Conservation (phyloP, 2,329 filamentous ascomycete genomes). For the Chaetoscypha palmicola region DNA sequence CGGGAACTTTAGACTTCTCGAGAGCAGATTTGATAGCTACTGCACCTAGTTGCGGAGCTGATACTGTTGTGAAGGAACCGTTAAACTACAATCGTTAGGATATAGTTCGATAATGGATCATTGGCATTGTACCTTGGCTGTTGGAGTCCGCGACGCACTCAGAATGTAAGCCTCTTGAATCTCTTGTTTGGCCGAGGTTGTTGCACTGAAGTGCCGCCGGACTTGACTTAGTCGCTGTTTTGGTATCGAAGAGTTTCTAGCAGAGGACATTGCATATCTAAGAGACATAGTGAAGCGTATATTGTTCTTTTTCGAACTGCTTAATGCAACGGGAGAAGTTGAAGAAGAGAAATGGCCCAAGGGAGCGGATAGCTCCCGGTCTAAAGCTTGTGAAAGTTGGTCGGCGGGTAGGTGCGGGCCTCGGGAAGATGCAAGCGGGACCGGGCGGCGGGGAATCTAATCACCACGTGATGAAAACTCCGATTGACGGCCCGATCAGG, state of each 20-base stretch:
- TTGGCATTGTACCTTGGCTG: conserved; percentile 61
- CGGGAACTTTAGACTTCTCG: conserved; percentile 75
- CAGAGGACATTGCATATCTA: conserved; percentile 23
- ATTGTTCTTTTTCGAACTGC: not conserved
- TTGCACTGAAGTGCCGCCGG: conserved; percentile 45
- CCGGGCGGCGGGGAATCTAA: too few relatives aligned
- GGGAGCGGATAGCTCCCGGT: not conserved
- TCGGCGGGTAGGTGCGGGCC: conserved; percentile 1
- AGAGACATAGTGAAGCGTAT: conserved; percentile 28
- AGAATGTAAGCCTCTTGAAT: conserved; percentile 91
- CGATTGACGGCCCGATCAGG: too few relatives aligned
- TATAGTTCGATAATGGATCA: not conserved
- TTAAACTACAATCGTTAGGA: conserved; percentile 64
- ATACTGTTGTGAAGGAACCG: conserved; percentile 74
- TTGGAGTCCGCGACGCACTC: conserved; percentile 82
- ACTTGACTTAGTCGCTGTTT: conserved; percentile 39
- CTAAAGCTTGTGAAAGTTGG: conserved; percentile 20
- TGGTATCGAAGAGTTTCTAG: conserved; percentile 17
- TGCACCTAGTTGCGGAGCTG: conserved; percentile 83
- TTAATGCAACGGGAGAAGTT: not conserved
- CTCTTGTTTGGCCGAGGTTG: conserved; percentile 48
- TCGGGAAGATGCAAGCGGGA: too few relatives aligned
- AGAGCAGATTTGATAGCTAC: conserved; percentile 88
- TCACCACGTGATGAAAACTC: too few relatives aligned
- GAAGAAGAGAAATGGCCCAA: not conserved